Evolutionary conservation across 495 filamentous ascomycete species (phyloP).

Genomic region (Sphaerosporella brunnea): DNA sequence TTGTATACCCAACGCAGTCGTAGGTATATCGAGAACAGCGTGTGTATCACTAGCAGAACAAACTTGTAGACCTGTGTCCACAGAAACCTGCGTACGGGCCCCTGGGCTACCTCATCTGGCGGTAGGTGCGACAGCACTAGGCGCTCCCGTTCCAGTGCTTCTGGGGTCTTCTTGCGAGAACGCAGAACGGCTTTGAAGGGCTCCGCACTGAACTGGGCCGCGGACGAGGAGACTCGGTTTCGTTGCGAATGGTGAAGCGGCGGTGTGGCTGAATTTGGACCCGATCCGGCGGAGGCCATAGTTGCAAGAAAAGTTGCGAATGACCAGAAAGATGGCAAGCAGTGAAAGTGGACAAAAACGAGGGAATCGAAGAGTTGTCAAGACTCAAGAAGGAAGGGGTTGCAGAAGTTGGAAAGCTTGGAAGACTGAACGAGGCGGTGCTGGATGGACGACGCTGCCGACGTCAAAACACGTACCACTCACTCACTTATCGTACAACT

Average conservation of each 20-base stretch:
- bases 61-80: slow-evolving; percentile 17
- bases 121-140: slow-evolving; percentile 17
- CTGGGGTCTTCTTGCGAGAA: slow-evolving; percentile 15
- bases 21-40: slow-evolving; percentile 71
- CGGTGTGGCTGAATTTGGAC: too few relatives aligned
- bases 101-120: background rate
- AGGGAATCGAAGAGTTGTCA: too few relatives aligned
- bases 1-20: slow-evolving; percentile 64
- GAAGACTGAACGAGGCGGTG: too few relatives aligned
- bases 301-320: too few relatives aligned
- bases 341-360: too few relatives aligned
- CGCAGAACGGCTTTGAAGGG: slow-evolving; percentile 5
- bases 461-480: too few relatives aligned
- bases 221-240: background rate
- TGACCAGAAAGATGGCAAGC: too few relatives aligned
- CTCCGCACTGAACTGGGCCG: slow-evolving; percentile 4
- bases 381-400: too few relatives aligned
- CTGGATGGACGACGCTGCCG: too few relatives aligned
- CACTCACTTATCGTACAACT: too few relatives aligned
- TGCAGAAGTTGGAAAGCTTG: too few relatives aligned
- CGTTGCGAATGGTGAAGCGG: background rate
- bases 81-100: slow-evolving; percentile 19
- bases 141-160: slow-evolving; percentile 20
- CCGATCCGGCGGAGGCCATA: too few relatives aligned
- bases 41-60: slow-evolving; percentile 41